Evolutionary conservation across 192 early-diverging fungal genomes (phyloP).

Genomic region (Phlyctochytrium arcticum): DNA sequence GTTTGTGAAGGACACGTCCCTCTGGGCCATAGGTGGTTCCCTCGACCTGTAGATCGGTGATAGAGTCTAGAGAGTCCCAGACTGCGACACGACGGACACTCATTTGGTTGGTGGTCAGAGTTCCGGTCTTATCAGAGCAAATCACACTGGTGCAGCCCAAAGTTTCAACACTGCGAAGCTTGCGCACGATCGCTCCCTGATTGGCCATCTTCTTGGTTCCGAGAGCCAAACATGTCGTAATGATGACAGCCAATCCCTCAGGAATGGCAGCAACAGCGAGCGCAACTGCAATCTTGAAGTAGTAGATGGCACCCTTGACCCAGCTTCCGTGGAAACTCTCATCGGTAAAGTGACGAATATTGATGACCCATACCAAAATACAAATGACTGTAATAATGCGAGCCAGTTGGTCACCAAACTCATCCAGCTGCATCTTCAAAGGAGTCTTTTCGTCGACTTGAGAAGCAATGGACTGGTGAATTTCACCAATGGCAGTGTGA

Average conservation of each 20-base stretch:
- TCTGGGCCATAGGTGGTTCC: conserved; percentile 86
- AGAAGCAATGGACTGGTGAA: conserved; percentile 80
- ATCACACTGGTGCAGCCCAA: conserved; percentile 96
- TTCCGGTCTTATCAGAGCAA: conserved; percentile 99
- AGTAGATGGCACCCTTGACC: conserved; percentile 94
- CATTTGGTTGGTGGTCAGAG: conserved; percentile 98
- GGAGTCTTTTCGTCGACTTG: conserved; percentile 92
- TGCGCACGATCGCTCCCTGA: conserved; percentile 92
- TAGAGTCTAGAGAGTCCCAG: conserved; percentile 38
- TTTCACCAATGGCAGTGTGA: conserved; percentile 88
- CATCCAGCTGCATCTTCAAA: conserved; percentile 90
- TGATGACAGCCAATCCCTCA: conserved; percentile 97
- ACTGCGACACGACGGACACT: conserved; percentile 51
- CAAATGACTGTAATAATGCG: conserved; percentile 78
- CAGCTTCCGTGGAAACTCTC: conserved; percentile 63
- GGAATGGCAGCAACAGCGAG: conserved; percentile 98
- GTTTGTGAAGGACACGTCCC: conserved; percentile 56
- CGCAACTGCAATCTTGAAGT: conserved; percentile 99
- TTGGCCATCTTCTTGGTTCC: conserved; percentile 97
- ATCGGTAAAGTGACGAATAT: conserved; percentile 96
- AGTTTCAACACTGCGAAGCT: conserved; percentile 90
- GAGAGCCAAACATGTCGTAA: conserved; percentile 95
- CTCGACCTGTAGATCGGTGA: conserved; percentile 71
- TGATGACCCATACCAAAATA: conserved; percentile 96
- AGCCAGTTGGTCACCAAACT: conserved; percentile 71